Evolutionary conservation across 768 basidiomycete genomes (phyloP), one percentile per base, ranked within the genome.

Genomic region (Lentinula lateritia): DNA sequence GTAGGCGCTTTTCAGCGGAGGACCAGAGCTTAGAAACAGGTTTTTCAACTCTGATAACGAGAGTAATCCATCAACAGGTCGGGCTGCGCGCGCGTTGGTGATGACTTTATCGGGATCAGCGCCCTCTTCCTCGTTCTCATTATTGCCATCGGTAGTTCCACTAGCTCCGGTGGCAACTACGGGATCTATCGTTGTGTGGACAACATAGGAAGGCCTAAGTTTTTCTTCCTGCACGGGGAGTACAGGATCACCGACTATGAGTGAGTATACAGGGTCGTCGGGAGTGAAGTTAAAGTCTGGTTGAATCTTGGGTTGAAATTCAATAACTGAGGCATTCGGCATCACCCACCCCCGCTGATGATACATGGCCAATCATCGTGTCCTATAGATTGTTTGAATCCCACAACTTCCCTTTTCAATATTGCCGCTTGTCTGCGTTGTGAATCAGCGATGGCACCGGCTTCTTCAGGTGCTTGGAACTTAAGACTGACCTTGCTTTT

Each of bases 261-360:
- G 81, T 13, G 91, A 83, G 71, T 98, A 98, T 0, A 85, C 84
- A 5, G 92, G 78, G 69, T 95, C 94, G 63, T 80, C 80, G 0
- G 96, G 96, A 13, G 85, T 73, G 58, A 92, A 92, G 72, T 98
- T 98, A 75, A 97, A 94, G 72, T 98, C 95, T 6, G 58, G 48
- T 52, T 10, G 28, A 28, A 28, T 28, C 3, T 28, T 28, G 3
- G 28, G 28, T 23, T 38, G 39, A 8, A 28, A 61, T 50, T 23
- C 38, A 63, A 52, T n/a, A 52, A 62, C 41, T 23, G 39, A 32
- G 34, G 13, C 54, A 54, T 2, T 28, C 18, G 42, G 15, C 34
- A 9, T 16, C n/a, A 67, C 74, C 67, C 70, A 92, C 95, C 95
- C 70, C 95, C 95, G 0, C 90, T 85, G 42, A 97, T 76, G 60